Evolutionary conservation across 768 basidiomycete species (phyloP).

Genomic region (Boletus reticulatus): DNA sequence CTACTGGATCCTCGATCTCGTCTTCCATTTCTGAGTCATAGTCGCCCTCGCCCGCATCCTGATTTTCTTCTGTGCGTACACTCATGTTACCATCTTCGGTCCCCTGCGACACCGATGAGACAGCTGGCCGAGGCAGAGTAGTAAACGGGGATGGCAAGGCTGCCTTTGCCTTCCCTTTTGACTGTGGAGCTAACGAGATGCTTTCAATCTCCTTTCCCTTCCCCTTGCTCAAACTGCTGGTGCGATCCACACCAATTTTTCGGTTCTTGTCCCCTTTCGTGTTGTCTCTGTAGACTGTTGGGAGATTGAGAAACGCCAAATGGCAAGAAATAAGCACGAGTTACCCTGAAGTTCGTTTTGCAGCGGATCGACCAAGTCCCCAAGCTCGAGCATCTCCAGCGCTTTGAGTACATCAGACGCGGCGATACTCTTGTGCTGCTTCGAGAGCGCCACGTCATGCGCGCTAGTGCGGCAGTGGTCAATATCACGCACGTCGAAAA

Average conservation of each 20-base stretch:
- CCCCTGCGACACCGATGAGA: constrained; percentile 24
- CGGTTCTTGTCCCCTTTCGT: constrained; percentile 59
- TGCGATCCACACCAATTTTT: constrained; percentile 26
- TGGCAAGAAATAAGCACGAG: not conserved
- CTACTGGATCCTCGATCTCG: constrained; percentile 22
- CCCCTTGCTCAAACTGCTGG: constrained; percentile 25
- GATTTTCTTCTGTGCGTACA: constrained; percentile 25
- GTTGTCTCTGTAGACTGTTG: constrained; percentile 63
- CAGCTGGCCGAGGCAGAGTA: constrained; percentile 27
- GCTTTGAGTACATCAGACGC: constrained; percentile 90
- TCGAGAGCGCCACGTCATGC: constrained; percentile 81
- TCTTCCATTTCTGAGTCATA: constrained; percentile 19
- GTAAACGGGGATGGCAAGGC: constrained; percentile 28
- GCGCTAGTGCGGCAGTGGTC: constrained; percentile 47
- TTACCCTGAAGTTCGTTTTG: constrained; percentile 64
- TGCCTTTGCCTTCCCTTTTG: constrained; percentile 33
- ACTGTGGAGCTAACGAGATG: constrained; percentile 25
- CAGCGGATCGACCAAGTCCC: constrained; percentile 62
- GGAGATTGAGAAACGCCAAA: not conserved
- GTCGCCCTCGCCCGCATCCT: constrained; percentile 33
- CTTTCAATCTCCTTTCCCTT: constrained; percentile 34
- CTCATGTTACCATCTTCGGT: constrained; percentile 25
- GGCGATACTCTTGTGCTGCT: constrained; percentile 85
- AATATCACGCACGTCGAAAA: not conserved
- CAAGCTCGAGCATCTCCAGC: constrained; percentile 74